Conservation (phyloP, 2,329 filamentous ascomycete genomes). For the Colletotrichum sublineola region DNA sequence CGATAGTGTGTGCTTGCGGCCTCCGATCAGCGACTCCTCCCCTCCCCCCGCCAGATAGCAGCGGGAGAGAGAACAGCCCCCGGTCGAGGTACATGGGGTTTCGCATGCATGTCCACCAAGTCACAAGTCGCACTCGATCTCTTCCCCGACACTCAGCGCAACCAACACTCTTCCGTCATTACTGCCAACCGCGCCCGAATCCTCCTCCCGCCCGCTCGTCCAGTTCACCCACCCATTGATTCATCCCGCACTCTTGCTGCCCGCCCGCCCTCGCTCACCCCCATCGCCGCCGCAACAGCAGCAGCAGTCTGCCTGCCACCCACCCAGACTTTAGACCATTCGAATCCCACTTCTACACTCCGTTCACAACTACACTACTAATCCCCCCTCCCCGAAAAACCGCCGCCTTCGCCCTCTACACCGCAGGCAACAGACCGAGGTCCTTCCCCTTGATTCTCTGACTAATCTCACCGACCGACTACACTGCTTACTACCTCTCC, state of each 20-base stretch:
- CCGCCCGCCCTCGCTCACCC: slow-evolving; percentile 2
- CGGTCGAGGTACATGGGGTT: neutral
- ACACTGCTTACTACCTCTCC: neutral
- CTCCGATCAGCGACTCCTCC: neutral
- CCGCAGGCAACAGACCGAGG: slow-evolving; percentile 21
- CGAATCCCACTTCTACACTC: slow-evolving; percentile 5
- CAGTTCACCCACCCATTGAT: slow-evolving; percentile 3
- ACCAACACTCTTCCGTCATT: slow-evolving; percentile 16
- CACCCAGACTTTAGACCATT: neutral
- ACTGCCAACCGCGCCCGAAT: neutral
- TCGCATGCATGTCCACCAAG: neutral
- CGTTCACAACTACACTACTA: neutral
- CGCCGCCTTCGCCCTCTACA: slow-evolving; percentile 12
- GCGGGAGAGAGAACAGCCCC: neutral
- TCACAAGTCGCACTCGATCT: neutral
- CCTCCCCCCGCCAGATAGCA: slow-evolving; percentile 8
- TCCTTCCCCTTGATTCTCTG: slow-evolving; percentile 10
- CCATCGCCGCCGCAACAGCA: too few species aligned
- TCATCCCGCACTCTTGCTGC: neutral
- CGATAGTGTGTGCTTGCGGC: neutral
- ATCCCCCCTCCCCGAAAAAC: neutral
- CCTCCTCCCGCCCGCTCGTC: neutral
- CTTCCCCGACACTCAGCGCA: neutral
- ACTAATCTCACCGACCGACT: slow-evolving; percentile 19
- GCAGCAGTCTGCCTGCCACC: neutral